Evolutionary conservation across 2,329 filamentous ascomycete genomes (phyloP), one percentile per base, ranked within the genome.

Genomic region (Xylariaceae sp.): DNA sequence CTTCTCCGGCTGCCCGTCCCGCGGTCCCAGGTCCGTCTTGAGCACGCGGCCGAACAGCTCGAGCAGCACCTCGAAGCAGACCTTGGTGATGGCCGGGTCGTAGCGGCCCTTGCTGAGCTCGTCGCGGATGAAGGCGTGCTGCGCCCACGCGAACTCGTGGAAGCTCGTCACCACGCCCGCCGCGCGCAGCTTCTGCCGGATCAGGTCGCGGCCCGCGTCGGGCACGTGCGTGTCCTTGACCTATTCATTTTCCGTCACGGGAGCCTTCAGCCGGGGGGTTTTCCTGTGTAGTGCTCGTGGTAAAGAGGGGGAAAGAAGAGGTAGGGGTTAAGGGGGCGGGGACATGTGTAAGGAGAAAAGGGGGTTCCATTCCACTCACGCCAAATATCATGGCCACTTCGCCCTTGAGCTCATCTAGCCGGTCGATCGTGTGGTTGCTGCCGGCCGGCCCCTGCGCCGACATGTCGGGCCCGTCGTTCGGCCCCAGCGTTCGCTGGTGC

Each of bases 51-150:
- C 79, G 60, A 95, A 95, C 39, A 94, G 53, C 64, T 95, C 89
- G 12, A 92, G 67, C 49, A 95, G 61, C 58, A 95, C 82, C 67
- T 94, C 85, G 55, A 94, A 94, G 64, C 89, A 94, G 22, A 90
- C 75, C 54, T 88, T 90, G 4, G 80, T 78, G 37, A 95, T 71
- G 14, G 84, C 86, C 1, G 89, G 85, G 56, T 95, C 89, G 53
- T 94, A 95, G 17, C 89, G 72, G n/a, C 88, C 89, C 63, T 94
- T 94, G 59, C 83, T 88, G 38, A 92, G 67, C 65, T 95, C 89
- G 52, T 95, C 89, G 13, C 89, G 73, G 56, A 95, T 93, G 55
- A 95, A 95, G 5, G 89, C 89, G 64, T 94, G 89, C 60, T 94
- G 89, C 3, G 89, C 88, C 77, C 86, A 90, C n/a, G 86, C 84